Percentiles rank a stretch among this genome's conserved stretches.
Conservation (phyloP, 805 yeast genomes). For the Saccharomycopsis malanga region DNA sequence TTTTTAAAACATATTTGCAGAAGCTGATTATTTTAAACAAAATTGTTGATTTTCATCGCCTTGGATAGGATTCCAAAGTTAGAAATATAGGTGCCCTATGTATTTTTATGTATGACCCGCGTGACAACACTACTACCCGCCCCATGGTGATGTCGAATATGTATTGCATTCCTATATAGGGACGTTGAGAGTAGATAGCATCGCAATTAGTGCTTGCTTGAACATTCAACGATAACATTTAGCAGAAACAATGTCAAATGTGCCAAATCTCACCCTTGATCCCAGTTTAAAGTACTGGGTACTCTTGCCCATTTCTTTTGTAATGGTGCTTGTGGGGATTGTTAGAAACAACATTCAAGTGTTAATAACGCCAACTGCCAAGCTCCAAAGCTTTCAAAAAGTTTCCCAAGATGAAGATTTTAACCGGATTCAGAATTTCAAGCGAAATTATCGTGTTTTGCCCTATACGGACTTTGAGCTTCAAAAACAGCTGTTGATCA, state of each 20-base stretch:
- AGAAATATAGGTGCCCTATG: no score
- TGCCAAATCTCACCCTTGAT: slow-evolving; percentile 60
- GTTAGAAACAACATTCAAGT: slow-evolving; percentile 61
- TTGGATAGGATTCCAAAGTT: no score
- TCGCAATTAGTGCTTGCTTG: no score
- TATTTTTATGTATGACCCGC: no score
- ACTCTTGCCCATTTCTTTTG: slow-evolving; percentile 77
- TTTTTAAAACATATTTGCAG: no score
- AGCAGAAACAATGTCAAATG: slow-evolving; percentile 20
- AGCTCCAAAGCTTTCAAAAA: slow-evolving; percentile 43
- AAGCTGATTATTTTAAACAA: no score
- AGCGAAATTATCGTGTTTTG: slow-evolving; percentile 46
- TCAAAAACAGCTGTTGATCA: slow-evolving; percentile 44
- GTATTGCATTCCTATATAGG: no score
- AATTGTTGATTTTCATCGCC: no score
- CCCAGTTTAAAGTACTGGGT: slow-evolving; percentile 87
- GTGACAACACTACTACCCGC: no score
- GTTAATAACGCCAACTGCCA: slow-evolving; percentile 53
- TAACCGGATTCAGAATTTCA: slow-evolving; percentile 49
- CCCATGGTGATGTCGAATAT: no score
- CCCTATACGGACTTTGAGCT: slow-evolving; percentile 44
- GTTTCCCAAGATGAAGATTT: slow-evolving; percentile 60
- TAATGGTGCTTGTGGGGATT: slow-evolving; percentile 84
- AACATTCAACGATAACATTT: no score
- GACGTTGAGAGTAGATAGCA: no score